These are phyloP conservation scores for Aethionema arabicum DNA, from an alignment of 345 rosid species.

Conservation along the genomic window DNA sequence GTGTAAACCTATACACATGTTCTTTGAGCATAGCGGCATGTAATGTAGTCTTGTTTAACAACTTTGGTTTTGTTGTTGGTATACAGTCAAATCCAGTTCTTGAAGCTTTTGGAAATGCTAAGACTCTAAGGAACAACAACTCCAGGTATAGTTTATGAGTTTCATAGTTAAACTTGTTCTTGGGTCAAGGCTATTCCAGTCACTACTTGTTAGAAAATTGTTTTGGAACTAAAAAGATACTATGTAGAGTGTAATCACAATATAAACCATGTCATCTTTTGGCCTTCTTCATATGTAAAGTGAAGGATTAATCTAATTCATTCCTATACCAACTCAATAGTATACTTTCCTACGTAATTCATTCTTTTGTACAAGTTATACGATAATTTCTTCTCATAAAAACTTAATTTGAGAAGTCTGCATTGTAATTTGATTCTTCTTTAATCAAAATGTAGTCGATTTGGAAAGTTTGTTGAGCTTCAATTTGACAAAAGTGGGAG, in stretches of 20 bases:
- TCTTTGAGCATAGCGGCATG: conserved; percentile 13
- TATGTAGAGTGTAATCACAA: not conserved
- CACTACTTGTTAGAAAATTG: not conserved
- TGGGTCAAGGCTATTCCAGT: conserved; percentile 16
- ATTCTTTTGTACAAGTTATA: conserved; percentile 8
- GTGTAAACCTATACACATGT: conserved; percentile 8
- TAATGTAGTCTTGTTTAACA: conserved; percentile 32
- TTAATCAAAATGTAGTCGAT: conserved; percentile 66
- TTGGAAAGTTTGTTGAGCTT: conserved; percentile 98
- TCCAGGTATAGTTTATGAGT: conserved; percentile 63
- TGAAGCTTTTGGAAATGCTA: conserved; percentile 99
- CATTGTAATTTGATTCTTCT: conserved; percentile 7
- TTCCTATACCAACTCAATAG: conserved; percentile 6
- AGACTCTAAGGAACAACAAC: conserved; percentile 97
- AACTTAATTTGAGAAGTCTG: conserved; percentile 5
- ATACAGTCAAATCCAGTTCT: conserved; percentile 99
- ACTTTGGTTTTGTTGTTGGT: conserved; percentile 32
- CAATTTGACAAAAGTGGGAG: conserved; percentile 98
- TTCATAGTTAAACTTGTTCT: conserved; percentile 17
- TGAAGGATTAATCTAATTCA: conserved; percentile 4
- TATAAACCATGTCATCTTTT: conserved; percentile 15
- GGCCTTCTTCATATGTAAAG: conserved; percentile 16
- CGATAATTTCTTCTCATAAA: conserved; percentile 1
- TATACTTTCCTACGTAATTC: conserved; percentile 14
- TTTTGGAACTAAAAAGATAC: not conserved